phyloP scores from a whole-genome alignment of 345 rosid species.

The Boechera retrofracta region DNA sequence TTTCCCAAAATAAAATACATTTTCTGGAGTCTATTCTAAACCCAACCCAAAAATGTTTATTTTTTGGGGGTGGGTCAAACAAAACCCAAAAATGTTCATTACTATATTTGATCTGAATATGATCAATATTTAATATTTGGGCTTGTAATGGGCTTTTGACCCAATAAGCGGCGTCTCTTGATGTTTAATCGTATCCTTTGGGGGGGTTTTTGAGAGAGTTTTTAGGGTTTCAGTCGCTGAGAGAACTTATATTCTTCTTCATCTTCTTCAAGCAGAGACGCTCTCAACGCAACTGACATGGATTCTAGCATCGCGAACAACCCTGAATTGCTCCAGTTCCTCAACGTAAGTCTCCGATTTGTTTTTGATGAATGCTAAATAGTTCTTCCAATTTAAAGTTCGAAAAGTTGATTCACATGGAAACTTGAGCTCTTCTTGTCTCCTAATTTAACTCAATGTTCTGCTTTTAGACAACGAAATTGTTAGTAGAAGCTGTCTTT shows the following conservation, averaged over 20 bases:
- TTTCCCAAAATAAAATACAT: too few species aligned
- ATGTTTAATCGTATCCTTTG: neutral
- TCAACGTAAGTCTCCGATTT: conserved; percentile 52
- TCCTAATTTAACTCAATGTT: too few species aligned
- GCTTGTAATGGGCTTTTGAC: neutral
- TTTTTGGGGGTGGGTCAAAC: too few species aligned
- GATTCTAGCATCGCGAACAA: conserved; percentile 49
- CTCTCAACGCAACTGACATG: conserved; percentile 41
- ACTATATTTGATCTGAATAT: neutral
- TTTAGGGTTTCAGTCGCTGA: conserved; percentile 35
- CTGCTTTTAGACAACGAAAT: neutral
- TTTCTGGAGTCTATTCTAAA: too few species aligned
- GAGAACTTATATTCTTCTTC: conserved; percentile 15
- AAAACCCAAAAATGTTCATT: too few species aligned
- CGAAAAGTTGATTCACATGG: neutral
- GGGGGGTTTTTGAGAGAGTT: neutral
- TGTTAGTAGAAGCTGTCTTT: neutral
- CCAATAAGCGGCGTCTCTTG: conserved; percentile 4
- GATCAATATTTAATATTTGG: neutral
- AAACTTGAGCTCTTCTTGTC: conserved; percentile 3
- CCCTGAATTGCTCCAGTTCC: conserved; percentile 64
- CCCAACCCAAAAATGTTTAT: too few species aligned
- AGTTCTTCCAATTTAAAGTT: neutral
- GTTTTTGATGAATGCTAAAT: neutral
- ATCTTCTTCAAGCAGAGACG: conserved; percentile 24